Base-by-base conservation (phyloP, 1,284 basidiomycete species). In the Boletus smithii region DNA sequence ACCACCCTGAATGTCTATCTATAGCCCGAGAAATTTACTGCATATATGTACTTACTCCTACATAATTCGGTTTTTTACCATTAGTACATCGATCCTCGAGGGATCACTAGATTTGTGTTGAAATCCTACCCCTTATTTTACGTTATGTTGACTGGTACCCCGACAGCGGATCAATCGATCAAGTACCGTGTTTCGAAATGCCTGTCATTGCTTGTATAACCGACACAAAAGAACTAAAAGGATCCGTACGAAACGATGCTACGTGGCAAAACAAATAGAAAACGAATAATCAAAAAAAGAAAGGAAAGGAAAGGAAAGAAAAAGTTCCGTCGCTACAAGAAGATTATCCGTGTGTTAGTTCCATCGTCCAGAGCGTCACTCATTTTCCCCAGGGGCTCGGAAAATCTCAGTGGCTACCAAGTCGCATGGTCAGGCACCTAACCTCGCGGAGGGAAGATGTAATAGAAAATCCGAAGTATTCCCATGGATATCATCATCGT, bases 251-350 rank as follows among this genome's bases (percentile, higher is more conserved):
- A 51, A 48, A 39, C 49, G 48, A 60, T 20, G 9, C 36, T 51
- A 58, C 13, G 42, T 37, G 46, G 62, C 57, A 62, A 53, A 62
- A 63, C 58, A 53, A 59, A 53, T 64, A 67, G 60, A 63, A 61
- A 58, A 61, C 44, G 53, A 68, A 68, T 65, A 68, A 62, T 55
- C 52, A 60, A 60, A 58, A 38, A 3, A 39, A 13, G 27, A 32
- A 31, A 29, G 16, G 27, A 29, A 31, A 35, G 13, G 8, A n/a
- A 34, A 23, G 34, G 8, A 17, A 26, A 26, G 40, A 53, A 40
- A 53, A 45, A 44, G 53, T 54, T 55, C 53, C 30, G 48, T 47
- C 35, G 17, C 18, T 50, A 65, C 63, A 61, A 52, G 53, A 61
- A 65, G n/a, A 50, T 56, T 53, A 62, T 63, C 62, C 65, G 46